A percentile compares a stretch with the other conserved stretches of the same genome.
phyloP scores from a whole-genome alignment of 1,284 basidiomycete genomes.

The Heliocybe sulcata region DNA sequence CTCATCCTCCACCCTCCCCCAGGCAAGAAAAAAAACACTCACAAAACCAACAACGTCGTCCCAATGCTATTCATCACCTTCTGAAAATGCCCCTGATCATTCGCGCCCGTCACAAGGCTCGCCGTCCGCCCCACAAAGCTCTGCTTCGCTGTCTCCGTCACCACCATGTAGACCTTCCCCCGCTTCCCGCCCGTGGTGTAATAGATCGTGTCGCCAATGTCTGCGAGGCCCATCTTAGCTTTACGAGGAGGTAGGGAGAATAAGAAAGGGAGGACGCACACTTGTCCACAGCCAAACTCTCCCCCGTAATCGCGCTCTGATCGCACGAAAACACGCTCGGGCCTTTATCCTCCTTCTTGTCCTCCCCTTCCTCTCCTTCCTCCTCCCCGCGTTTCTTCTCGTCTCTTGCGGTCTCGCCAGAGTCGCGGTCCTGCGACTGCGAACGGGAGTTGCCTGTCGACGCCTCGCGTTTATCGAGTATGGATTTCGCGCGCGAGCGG shows the following conservation, averaged over 20 bases:
- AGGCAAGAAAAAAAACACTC: constrained; percentile 4
- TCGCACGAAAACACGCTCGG: constrained; percentile 41
- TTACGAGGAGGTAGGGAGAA: too few species aligned
- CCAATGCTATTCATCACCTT: constrained; percentile 42
- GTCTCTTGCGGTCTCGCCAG: not conserved
- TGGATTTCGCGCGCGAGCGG: constrained; percentile 22
- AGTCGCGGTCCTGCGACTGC: not conserved
- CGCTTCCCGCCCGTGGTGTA: constrained; percentile 38
- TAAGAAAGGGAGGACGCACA: too few species aligned
- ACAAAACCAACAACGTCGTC: constrained; percentile 35
- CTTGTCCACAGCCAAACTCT: constrained; percentile 48
- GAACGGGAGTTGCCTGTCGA: not conserved
- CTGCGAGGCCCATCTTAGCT: too few species aligned
- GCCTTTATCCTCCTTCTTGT: constrained; percentile 36
- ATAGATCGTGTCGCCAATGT: constrained; percentile 37
- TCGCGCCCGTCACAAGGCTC: constrained; percentile 29
- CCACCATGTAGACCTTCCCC: constrained; percentile 39
- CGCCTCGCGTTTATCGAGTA: constrained; percentile 10
- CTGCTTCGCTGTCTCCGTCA: constrained; percentile 37
- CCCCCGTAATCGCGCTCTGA: constrained; percentile 43
- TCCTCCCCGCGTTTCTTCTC: constrained; percentile 10
- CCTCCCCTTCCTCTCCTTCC: constrained; percentile 14
- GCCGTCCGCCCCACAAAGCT: constrained; percentile 40
- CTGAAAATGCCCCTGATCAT: constrained; percentile 39
- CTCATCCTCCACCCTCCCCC: not conserved